Evolutionary conservation across 2,329 filamentous ascomycete genomes (phyloP).

Genomic region (Beauveria sp.): DNA sequence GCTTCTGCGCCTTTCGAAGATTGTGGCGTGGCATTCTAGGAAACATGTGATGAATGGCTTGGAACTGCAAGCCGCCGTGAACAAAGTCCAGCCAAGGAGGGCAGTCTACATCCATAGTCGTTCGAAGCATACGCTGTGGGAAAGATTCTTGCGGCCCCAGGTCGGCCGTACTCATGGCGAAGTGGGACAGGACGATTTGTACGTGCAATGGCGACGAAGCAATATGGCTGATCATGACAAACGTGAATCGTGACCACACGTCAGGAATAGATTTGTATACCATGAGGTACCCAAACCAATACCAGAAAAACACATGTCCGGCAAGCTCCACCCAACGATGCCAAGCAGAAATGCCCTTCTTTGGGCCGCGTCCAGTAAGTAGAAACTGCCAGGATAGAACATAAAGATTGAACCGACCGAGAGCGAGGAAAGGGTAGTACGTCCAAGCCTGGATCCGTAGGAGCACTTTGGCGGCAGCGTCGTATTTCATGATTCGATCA

Average conservation of each 20-base stretch:
- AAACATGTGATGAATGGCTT: slow-evolving; percentile 80
- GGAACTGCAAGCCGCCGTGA: slow-evolving; percentile 83
- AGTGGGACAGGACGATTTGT: slow-evolving; percentile 87
- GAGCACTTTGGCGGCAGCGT: slow-evolving; percentile 61
- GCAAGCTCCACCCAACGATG: slow-evolving; percentile 72
- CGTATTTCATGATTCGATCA: slow-evolving; percentile 70
- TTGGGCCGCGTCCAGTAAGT: slow-evolving; percentile 60
- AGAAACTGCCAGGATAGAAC: slow-evolving; percentile 73
- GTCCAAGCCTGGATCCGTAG: slow-evolving; percentile 71
- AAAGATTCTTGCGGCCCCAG: slow-evolving; percentile 80
- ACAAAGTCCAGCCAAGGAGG: slow-evolving; percentile 83
- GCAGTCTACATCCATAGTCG: slow-evolving; percentile 90
- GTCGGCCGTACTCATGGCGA: slow-evolving; percentile 87
- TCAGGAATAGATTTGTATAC: slow-evolving; percentile 66
- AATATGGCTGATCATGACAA: slow-evolving; percentile 73
- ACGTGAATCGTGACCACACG: slow-evolving; percentile 61
- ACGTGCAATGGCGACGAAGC: slow-evolving; percentile 76
- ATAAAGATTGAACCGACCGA: slow-evolving; percentile 86
- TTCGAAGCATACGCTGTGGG: slow-evolving; percentile 82
- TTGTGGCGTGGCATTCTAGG: slow-evolving; percentile 82
- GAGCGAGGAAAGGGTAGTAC: slow-evolving; percentile 73
- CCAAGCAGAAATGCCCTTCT: slow-evolving; percentile 73
- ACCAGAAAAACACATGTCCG: slow-evolving; percentile 77
- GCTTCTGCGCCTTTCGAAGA: slow-evolving; percentile 62
- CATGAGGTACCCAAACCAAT: slow-evolving; percentile 77